Conservation (phyloP, 768 basidiomycete species). For the Ephemerocybe angulata region DNA sequence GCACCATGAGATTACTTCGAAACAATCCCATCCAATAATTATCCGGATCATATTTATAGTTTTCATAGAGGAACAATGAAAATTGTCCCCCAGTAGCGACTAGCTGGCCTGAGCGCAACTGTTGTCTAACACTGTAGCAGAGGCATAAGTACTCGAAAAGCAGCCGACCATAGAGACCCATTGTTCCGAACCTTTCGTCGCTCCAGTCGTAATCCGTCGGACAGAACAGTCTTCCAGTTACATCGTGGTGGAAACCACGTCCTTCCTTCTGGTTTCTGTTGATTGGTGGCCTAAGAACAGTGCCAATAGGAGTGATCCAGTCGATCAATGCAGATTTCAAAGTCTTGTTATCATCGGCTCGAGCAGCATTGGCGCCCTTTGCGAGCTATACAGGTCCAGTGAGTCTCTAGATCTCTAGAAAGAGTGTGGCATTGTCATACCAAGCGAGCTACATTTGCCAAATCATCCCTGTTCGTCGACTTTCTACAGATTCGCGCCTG, state of each 20-base stretch:
- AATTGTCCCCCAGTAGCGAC: background rate
- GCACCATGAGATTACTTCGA: background rate
- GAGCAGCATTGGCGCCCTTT: background rate
- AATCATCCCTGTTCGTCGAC: background rate
- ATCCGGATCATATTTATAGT: background rate
- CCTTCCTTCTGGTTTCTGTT: background rate
- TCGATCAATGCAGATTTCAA: background rate
- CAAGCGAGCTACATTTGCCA: background rate
- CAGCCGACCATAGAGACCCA: background rate
- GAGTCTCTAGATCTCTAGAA: no score
- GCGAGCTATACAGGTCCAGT: background rate
- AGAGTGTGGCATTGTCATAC: no score
- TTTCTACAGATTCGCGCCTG: background rate
- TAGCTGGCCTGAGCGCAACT: background rate
- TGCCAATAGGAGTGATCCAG: background rate
- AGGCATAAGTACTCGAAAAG: background rate
- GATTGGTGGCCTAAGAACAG: background rate
- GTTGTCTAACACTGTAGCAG: background rate
- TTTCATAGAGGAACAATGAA: background rate
- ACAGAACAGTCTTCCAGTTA: slow-evolving; percentile 13
- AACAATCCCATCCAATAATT: background rate
- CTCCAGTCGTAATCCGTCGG: slow-evolving; percentile 15
- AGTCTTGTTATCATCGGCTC: background rate
- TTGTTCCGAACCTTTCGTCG: slow-evolving; percentile 11
- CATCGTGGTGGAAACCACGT: slow-evolving; percentile 14